Conservation (phyloP, 2,329 filamentous ascomycete species). For the Salinomyces thailandicus region DNA sequence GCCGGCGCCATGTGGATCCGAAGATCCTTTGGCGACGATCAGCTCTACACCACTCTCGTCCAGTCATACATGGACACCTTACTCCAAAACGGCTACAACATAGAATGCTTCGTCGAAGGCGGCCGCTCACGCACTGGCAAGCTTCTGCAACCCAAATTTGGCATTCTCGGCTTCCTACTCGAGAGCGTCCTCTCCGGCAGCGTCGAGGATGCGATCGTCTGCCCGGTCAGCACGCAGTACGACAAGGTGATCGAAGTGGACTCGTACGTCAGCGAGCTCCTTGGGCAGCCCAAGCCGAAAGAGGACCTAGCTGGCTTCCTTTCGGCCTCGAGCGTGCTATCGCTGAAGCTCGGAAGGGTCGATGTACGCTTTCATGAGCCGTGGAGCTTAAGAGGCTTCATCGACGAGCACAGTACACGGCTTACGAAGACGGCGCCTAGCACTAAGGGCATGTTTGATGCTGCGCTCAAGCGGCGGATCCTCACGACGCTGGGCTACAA, state of each 20-base stretch:
- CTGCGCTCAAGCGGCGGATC: slow-evolving; percentile 52
- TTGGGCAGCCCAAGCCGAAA: slow-evolving; percentile 90
- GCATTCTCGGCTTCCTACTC: slow-evolving; percentile 82
- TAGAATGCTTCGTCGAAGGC: slow-evolving; percentile 97
- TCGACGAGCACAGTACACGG: slow-evolving; percentile 60
- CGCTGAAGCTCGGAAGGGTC: slow-evolving; percentile 77
- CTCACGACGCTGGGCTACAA: slow-evolving; percentile 83
- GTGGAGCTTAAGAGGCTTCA: slow-evolving; percentile 78
- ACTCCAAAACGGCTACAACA: slow-evolving; percentile 80
- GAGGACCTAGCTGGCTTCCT: slow-evolving; percentile 87
- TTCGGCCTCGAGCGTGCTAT: slow-evolving; percentile 78
- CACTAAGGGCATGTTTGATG: slow-evolving; percentile 32
- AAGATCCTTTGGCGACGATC: slow-evolving; percentile 82
- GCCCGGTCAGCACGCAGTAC: slow-evolving; percentile 93
- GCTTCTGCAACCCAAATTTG: slow-evolving; percentile 86
- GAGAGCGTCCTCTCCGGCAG: slow-evolving; percentile 82
- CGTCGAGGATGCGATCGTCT: slow-evolving; percentile 84
- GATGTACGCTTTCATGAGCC: slow-evolving; percentile 95
- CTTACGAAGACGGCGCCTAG: slow-evolving; percentile 25
- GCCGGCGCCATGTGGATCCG: slow-evolving; percentile 97
- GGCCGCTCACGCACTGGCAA: slow-evolving; percentile 89
- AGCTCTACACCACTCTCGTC: slow-evolving; percentile 82
- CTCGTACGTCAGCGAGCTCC: slow-evolving; percentile 85
- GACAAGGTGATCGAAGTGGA: slow-evolving; percentile 98
- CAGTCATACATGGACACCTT: slow-evolving; percentile 93